Base-by-base conservation (phyloP, 805 yeast genomes). In the Pichia exigua region DNA sequence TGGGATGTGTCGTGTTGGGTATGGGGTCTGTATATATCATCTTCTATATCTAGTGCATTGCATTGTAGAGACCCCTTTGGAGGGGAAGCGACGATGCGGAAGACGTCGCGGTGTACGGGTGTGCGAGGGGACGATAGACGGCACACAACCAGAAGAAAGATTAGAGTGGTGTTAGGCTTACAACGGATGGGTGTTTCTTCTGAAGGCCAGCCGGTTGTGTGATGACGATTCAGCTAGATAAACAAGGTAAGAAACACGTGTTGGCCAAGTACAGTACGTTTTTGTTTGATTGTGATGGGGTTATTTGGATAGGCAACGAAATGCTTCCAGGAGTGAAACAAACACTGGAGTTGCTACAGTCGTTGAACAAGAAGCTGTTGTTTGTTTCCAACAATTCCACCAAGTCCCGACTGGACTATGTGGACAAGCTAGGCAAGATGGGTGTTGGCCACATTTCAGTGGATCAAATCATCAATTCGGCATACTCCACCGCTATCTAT, bases 371-470 rank as follows among this genome's bases (percentile, higher is more conserved):
- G 67, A 79, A 82, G 54, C 73, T 88, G 48, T 75, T 91, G 44
- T 94, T 94, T 70, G 99, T 94, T 28, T 91, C 99, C 44, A 94
- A 94, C 73, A 94, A 94, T 71, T 88, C 97, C 21, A 88, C 97
- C 30, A 92, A 94, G 65, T 85, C 97, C 2, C 75, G 99, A 54
- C 69, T 72, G 35, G 83, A 83, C 42, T 94, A 94, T 66, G 76
- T 86, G 30, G 67, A 73, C 57, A 94, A 94, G 69, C 89, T 94
- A 65, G 76, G 72, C 17, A 79, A 82, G 50, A 82, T 83, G 45
- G 77, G 79, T 2, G 61, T 79, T 44, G 71, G 70, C 2, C 71
- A 74, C 27, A 63, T 68, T 24, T 70, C 73, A 56, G 82, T 80
- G 38, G 48, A 41, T 5, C 96, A 92, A 65, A 82, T 94, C 20